Base-by-base conservation (phyloP, 495 filamentous ascomycete genomes). In the Penicillium desertorum region DNA sequence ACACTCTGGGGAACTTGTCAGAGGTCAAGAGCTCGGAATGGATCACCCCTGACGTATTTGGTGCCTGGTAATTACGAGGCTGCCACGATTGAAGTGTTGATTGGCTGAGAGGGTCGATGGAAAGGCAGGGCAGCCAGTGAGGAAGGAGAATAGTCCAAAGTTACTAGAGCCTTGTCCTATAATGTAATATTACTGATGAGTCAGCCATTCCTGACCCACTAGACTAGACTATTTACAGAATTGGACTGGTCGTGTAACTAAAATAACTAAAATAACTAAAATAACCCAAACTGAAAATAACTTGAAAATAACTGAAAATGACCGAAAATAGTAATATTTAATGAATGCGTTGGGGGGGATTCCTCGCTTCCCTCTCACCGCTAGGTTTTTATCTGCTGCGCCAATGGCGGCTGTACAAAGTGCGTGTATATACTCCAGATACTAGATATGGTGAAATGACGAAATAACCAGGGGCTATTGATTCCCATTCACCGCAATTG, bases 111-210 rank as follows among this genome's bases (percentile, higher is more conserved):
- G 14, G 20, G 44, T 41, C 49, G 41, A 37, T n/a, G 7, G 12
- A 65, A 69, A 59, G 61, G 59, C 55, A 67, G 60, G 67, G 67
- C 67, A 67, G 64, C 67, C 60, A 67, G 52, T 70, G 41, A 60
- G 23, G 10, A 32, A 39, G 17, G 5, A 20, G 17, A 48, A 29
- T 7, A 8, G 27, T 29, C 7, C 7, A 16, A n/a, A 16, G 45
- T 32, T 32, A 6, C 14, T 48, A n/a, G 45, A 7, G 11, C 11
- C 3, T 14, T 12, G 30, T 34, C 29, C 2, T 30, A 9, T 3
- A 4, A 8, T 12, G 51, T 54, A 54, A n/a, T 36, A 29, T 20
- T 54, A 37, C 44, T 25, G 53, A 36, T 55, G 53, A 55, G 42
- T 55, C 53, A 55, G 43, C 53, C 44, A 55, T 55, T 55, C 32